Percentiles rank a stretch among this genome's conserved stretches.
Evolutionary conservation across 306 rosid species (phyloP).

Genomic region (Prunus armeniaca): DNA sequence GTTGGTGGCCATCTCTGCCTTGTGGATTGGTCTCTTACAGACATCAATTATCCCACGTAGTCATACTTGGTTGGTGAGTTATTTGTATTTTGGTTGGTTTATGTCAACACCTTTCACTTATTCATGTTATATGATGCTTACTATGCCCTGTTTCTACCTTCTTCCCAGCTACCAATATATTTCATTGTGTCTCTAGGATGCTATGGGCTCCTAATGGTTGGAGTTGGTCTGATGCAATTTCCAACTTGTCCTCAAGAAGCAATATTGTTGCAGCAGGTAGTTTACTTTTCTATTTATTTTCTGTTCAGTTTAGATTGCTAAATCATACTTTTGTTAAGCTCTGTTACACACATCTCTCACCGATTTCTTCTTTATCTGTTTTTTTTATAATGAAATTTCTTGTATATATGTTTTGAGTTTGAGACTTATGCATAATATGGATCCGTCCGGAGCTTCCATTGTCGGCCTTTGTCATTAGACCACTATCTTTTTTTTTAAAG

Average conservation of each 20-base stretch:
- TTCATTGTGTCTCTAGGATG: slow-evolving; percentile 81
- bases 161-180: slow-evolving; percentile 73
- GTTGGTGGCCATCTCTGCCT: slow-evolving; percentile 56
- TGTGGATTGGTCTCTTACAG: slow-evolving; percentile 77
- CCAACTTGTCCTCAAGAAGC: slow-evolving; percentile 91
- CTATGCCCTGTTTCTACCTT: slow-evolving; percentile 18
- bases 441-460: no score
- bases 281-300: not conserved
- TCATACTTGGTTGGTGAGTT: slow-evolving; percentile 83
- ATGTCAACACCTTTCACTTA: not conserved
- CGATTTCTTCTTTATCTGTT: not conserved
- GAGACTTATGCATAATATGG: no score
- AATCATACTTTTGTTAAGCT: not conserved
- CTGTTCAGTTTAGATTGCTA: not conserved
- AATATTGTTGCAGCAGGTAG: slow-evolving; percentile 62
- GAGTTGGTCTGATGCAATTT: slow-evolving; percentile 80
- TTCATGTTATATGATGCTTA: slow-evolving; percentile 19
- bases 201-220: slow-evolving; percentile 89
- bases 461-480: no score
- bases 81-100: not conserved
- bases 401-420: not conserved
- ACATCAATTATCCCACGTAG: slow-evolving; percentile 46
- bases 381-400: not conserved
- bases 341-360: not conserved
- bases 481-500: not conserved